These are phyloP conservation scores for Atalantia buxifolia DNA, from an alignment of 345 rosid species.

Conservation along the genomic window DNA sequence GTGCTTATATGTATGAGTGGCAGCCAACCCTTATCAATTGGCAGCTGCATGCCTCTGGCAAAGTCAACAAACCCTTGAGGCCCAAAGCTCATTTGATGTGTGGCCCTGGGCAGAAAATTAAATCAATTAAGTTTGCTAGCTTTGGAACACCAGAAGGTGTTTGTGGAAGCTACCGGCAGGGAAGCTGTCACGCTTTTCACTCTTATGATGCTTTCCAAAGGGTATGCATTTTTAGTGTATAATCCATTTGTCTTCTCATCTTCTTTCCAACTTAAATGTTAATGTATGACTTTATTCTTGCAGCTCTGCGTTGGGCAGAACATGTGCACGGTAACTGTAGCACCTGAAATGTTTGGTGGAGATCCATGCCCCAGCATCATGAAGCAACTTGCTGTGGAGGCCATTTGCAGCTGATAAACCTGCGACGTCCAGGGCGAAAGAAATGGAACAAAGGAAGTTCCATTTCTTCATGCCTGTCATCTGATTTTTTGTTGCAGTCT, in stretches of 20 bases:
- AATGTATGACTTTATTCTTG: slow-evolving; percentile 18
- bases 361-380: slow-evolving; percentile 87
- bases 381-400: slow-evolving; percentile 96
- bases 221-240: slow-evolving; percentile 35
- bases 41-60: slow-evolving; percentile 79
- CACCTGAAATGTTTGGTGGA: slow-evolving; percentile 94
- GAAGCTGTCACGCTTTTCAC: slow-evolving; percentile 90
- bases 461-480: slow-evolving; percentile 17
- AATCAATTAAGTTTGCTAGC: slow-evolving; percentile 85
- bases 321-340: slow-evolving; percentile 85
- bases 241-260: background rate
- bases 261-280: background rate
- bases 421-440: background rate
- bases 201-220: slow-evolving; percentile 92
- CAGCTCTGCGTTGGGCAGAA: slow-evolving; percentile 94
- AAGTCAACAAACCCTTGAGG: slow-evolving; percentile 71
- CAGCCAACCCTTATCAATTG: slow-evolving; percentile 87
- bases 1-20: slow-evolving; percentile 93
- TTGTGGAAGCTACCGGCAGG: slow-evolving; percentile 82
- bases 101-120: slow-evolving; percentile 79
- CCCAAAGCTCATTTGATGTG: slow-evolving; percentile 88
- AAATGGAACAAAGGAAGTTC: slow-evolving; percentile 17
- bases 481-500: slow-evolving; percentile 15
- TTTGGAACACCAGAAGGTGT: slow-evolving; percentile 89
- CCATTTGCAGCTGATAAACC: slow-evolving; percentile 59